Evolutionary conservation across 352 stramenopile genomes (phyloP).

Genomic region (Globisporangium barbulae): DNA sequence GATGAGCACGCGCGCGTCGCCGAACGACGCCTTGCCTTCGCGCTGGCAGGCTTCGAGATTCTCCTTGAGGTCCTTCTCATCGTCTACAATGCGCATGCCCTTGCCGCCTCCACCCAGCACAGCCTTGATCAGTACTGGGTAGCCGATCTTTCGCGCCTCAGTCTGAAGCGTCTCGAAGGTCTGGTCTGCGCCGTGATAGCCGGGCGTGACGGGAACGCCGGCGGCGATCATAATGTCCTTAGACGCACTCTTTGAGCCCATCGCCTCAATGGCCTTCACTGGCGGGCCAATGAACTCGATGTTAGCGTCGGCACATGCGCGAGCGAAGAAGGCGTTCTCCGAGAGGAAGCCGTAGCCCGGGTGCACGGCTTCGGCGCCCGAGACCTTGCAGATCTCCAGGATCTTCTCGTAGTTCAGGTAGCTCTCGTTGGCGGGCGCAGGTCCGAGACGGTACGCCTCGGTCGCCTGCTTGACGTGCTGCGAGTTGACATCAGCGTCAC

Average conservation of each 20-base stretch:
- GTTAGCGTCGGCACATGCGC: conserved; percentile 58
- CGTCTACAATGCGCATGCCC: conserved; percentile 90
- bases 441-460: conserved; percentile 70
- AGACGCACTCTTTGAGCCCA: conserved; percentile 91
- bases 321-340: conserved; percentile 82
- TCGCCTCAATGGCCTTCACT: conserved; percentile 82
- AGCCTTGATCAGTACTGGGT: conserved; percentile 92
- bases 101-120: conserved; percentile 89
- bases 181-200: conserved; percentile 91
- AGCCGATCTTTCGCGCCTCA: conserved; percentile 87
- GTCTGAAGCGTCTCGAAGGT: conserved; percentile 62
- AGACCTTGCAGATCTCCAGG: conserved; percentile 56
- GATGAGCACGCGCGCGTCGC: conserved; percentile 87
- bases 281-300: conserved; percentile 91
- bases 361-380: conserved; percentile 81
- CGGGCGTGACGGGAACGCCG: conserved; percentile 83
- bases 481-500: conserved; percentile 78
- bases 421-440: conserved; percentile 62
- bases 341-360: conserved; percentile 91
- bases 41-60: conserved; percentile 82
- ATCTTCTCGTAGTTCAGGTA: conserved; percentile 82
- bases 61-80: conserved; percentile 78
- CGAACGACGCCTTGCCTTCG: conserved; percentile 88
- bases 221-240: conserved; percentile 91
- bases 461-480: conserved; percentile 75